Evolutionary conservation across 805 yeast species (phyloP), one percentile per base, ranked within the genome.

Genomic region (Lachancea thermotolerans): DNA sequence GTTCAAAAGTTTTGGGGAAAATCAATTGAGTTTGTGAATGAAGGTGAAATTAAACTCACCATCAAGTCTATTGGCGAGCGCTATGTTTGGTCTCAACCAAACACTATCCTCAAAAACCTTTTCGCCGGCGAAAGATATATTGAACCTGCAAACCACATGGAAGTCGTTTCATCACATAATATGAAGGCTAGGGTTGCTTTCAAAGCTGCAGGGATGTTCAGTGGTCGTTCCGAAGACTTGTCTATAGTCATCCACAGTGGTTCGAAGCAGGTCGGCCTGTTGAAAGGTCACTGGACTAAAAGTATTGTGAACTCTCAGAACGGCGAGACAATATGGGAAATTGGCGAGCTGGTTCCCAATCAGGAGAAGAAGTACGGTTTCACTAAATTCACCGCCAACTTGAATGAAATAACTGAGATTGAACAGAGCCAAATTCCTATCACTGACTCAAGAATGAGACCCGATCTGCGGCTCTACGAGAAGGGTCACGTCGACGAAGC

Each of bases 1-100:
- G 75, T 76, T 17, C 96, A 90, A 56, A 88, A 89, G 62, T 86
- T 87, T 57, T 91, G 97, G 95, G 97, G 98, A 41, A 93, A 91
- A 66, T 81, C 90, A 25, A 80, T 86, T 7, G 98, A 93, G 61
- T 68, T 93, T 46, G 75, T 77, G 39, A 86, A 87, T 52, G 78
- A 75, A 37, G 99, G 99, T 33, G 70, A 70, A 11, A 69, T 84
- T 3, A 74, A 72, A 37, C 68, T 93, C 33, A 70, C 71, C 2
- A 69, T 82, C 37, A 75, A 76, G 47, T 56, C 69, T 2, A 73
- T 82, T 0, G 89, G 87, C 1, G 95, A 86, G 55, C 53, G 63
- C 10, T 85, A 81, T 57, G 78, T 79, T 49, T 93, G 95, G 91
- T 61, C 71, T 16, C 90, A 82, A 52, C 97, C 99, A 7, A 79